Conservation (phyloP, 768 basidiomycete genomes). For the Termitomyces sp. region DNA sequence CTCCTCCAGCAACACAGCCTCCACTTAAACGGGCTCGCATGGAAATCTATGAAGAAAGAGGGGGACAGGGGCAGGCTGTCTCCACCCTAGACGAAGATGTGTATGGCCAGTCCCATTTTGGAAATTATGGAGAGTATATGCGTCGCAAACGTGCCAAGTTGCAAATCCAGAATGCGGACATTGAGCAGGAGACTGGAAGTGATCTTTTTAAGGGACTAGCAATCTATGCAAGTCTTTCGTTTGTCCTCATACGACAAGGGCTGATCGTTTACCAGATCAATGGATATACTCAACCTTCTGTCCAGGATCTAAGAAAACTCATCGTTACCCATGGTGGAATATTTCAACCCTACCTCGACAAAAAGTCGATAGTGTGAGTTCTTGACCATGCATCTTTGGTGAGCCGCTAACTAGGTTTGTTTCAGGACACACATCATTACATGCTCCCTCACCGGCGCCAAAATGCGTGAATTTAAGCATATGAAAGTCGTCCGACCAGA, state of each 20-base stretch:
- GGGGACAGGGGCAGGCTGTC: slow-evolving; percentile 10
- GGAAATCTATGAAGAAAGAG: slow-evolving; percentile 19
- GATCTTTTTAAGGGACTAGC: slow-evolving; percentile 69
- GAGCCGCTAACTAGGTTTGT: background rate
- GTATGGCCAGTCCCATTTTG: slow-evolving; percentile 80
- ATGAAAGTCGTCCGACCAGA: slow-evolving; percentile 89
- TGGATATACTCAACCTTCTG: slow-evolving; percentile 82
- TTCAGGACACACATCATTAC: slow-evolving; percentile 88
- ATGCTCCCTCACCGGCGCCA: slow-evolving; percentile 83
- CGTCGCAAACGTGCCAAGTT: slow-evolving; percentile 85
- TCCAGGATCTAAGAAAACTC: slow-evolving; percentile 77
- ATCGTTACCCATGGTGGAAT: slow-evolving; percentile 80
- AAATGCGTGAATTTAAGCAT: slow-evolving; percentile 80
- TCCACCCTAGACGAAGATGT: slow-evolving; percentile 34
- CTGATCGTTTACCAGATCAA: slow-evolving; percentile 59
- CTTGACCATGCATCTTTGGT: background rate
- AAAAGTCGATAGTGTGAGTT: slow-evolving; percentile 67
- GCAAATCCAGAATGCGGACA: slow-evolving; percentile 66
- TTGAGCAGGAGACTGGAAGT: slow-evolving; percentile 18
- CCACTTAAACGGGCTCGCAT: slow-evolving; percentile 34
- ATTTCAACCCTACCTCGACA: slow-evolving; percentile 81
- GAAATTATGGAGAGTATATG: slow-evolving; percentile 88
- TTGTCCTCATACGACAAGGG: background rate
- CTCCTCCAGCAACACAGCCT: slow-evolving; percentile 37
- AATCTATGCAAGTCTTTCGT: slow-evolving; percentile 64